Evolutionary conservation across 108 stramenopile species (phyloP), one percentile per base, ranked within the genome.

Genomic region (Nitzschia sp.): DNA sequence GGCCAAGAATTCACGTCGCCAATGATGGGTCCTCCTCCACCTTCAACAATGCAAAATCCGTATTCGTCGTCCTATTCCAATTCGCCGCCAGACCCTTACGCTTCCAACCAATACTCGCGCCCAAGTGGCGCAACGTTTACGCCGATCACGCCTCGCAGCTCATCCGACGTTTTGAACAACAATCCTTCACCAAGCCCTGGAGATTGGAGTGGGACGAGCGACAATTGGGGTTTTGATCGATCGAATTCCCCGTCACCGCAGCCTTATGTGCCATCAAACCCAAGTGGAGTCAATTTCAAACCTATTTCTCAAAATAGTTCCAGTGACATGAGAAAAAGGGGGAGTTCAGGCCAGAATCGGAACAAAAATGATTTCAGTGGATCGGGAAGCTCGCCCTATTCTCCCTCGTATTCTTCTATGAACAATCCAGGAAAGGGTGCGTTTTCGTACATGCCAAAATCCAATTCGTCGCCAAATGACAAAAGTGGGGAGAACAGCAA

Each of bases 391-490:
- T n/a, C n/a, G n/a, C n/a, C n/a, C n/a, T n/a, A n/a, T 17, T 23
- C 49, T 4, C 21, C 49, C 11, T 51, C 49, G 49, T 51, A 51
- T 51, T 51, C 49, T 17, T 51, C 21, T 51, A 4, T 19, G 4
- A 19, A 23, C n/a, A 51, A 23, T n/a, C 11, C 11, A 17, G 49
- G 21, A 4, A 51, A 51, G 49, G 21, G 21, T 5, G 21, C 49
- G 5, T 51, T 51, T 23, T 51, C 49, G 21, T 51, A 51, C 21
- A 51, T 51, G 49, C 49, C 49, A 21, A 51, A 51, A 51, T 21
- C 49, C 18, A 51, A 51, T 17, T 51, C 49, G 8, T 51, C 49
- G 49, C 21, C 49, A 51, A 51, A 19, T n/a, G n/a, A n/a, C n/a
- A n/a, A n/a, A n/a, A n/a, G n/a, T n/a, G n/a, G n/a, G n/a, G n/a